phyloP scores from a whole-genome alignment of 2,329 filamentous ascomycete species.

The Hypoxylon sp. region DNA sequence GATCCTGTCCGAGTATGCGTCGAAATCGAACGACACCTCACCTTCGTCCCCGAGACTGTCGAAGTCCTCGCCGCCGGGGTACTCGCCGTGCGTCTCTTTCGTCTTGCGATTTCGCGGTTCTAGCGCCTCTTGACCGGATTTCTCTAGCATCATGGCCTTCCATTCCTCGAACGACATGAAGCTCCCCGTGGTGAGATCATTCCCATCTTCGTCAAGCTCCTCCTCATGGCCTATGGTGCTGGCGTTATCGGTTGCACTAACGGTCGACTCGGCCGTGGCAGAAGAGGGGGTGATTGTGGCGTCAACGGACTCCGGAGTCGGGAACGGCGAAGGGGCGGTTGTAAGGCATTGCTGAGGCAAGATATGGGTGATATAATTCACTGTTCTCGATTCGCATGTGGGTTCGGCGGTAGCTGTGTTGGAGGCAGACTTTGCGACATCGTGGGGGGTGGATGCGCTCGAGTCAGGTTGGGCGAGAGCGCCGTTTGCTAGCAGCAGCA shows the following conservation, averaged over 20 bases:
- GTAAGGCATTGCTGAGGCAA: slow-evolving; percentile 79
- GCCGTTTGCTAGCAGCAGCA: slow-evolving; percentile 23
- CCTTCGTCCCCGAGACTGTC: slow-evolving; percentile 86
- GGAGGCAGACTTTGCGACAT: slow-evolving; percentile 32
- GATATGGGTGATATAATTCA: slow-evolving; percentile 84
- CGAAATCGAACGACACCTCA: slow-evolving; percentile 75
- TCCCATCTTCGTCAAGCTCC: slow-evolving; percentile 67
- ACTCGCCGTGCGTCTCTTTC: slow-evolving; percentile 58
- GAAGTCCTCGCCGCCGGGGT: slow-evolving; percentile 68
- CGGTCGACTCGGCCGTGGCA: slow-evolving; percentile 27
- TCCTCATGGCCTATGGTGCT: slow-evolving; percentile 53
- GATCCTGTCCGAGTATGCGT: slow-evolving; percentile 57
- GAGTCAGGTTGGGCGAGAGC: slow-evolving; percentile 34
- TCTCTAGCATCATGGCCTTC: slow-evolving; percentile 92
- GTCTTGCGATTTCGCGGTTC: slow-evolving; percentile 70
- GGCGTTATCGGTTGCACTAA: slow-evolving; percentile 29
- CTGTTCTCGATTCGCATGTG: slow-evolving; percentile 67
- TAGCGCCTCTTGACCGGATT: slow-evolving; percentile 77
- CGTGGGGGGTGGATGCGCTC: slow-evolving; percentile 27
- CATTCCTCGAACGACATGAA: slow-evolving; percentile 99
- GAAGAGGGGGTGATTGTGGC: slow-evolving; percentile 37
- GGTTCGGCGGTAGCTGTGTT: slow-evolving; percentile 40
- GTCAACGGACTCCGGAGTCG: slow-evolving; percentile 35
- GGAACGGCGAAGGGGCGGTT: slow-evolving; percentile 61
- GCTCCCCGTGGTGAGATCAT: slow-evolving; percentile 69